Conservation (phyloP, 2,329 filamentous ascomycete species). For the Talaromyces sp. region DNA sequence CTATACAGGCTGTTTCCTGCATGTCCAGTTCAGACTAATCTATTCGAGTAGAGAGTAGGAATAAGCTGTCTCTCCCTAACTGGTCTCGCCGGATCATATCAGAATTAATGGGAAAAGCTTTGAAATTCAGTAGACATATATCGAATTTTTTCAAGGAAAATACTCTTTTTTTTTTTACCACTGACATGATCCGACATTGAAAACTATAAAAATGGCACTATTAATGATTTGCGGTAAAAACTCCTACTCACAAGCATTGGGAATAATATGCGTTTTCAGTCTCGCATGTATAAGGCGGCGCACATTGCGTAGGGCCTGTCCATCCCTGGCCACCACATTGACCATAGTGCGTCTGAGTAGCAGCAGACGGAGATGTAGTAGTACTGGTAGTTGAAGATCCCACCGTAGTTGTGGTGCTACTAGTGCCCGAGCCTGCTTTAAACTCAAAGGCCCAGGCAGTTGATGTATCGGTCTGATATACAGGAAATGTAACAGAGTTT, state of each 20-base stretch:
- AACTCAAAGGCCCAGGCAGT: slow-evolving; percentile 42
- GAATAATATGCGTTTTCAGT: not conserved
- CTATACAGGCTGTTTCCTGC: too few relatives aligned
- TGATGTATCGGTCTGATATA: slow-evolving; percentile 32
- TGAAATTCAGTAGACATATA: not conserved
- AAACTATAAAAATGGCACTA: not conserved
- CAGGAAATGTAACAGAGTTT: slow-evolving; percentile 33
- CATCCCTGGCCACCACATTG: not conserved
- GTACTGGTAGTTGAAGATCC: not conserved
- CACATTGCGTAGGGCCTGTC: not conserved
- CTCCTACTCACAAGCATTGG: not conserved
- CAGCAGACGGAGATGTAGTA: not conserved
- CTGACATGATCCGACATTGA: not conserved
- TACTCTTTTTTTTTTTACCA: not conserved
- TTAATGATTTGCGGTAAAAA: not conserved
- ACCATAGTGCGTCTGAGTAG: not conserved
- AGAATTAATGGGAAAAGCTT: too few relatives aligned
- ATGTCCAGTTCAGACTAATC: too few relatives aligned
- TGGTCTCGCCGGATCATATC: too few relatives aligned
- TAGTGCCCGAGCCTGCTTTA: not conserved
- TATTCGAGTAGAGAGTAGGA: too few relatives aligned
- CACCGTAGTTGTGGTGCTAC: not conserved
- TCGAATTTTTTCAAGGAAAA: not conserved
- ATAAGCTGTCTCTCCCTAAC: too few relatives aligned
- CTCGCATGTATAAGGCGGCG: not conserved